Evolutionary conservation across 2,329 filamentous ascomycete genomes (phyloP), one percentile per base, ranked within the genome.

Genomic region (Emmonsiellopsis sp.): DNA sequence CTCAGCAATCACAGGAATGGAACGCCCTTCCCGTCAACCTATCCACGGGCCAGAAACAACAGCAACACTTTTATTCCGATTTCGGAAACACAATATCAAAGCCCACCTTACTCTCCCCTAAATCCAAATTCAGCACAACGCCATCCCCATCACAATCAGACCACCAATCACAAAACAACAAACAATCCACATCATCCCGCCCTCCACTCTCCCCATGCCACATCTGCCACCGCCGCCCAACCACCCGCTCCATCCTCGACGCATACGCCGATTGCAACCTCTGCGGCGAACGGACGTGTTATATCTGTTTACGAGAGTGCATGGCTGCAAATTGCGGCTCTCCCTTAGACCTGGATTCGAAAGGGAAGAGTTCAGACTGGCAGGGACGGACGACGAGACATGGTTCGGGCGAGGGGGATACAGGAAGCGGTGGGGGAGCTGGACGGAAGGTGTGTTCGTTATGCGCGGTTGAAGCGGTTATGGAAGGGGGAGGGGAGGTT

Each of bases 231-330:
- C 64, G 71, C 45, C 66, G 65, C 45, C 70, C 71, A 8, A 71
- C 69, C 7, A 73, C 70, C 2, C 64, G 64, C 15, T 65, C 68
- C 47, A 61, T 70, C 20, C 60, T 73, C 1, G 69, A 73, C 50
- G 70, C 69, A 2, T 73, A 73, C 54, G 66, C 69, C 13, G 67
- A 73, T 54, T 73, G 70, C 54, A 67, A 71, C 50, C 52, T 72
- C 10, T 73, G 71, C 50, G 61, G 61, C 7, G 55, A 68, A 42
- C 63, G 70, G 38, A 65, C 69, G 37, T 73, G 71, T 51, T 73
- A 71, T 54, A 71, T 73, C 38, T 73, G 70, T 60, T 59, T 73
- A 43, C 64, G 70, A 13, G 65, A 70, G 51, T 73, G 71, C 50
- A 67, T 70, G 50, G 60, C 63, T 5, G 15, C 57, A 13, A 54